Conservation (phyloP, 805 yeast species). For the Suhomyces sp. region DNA sequence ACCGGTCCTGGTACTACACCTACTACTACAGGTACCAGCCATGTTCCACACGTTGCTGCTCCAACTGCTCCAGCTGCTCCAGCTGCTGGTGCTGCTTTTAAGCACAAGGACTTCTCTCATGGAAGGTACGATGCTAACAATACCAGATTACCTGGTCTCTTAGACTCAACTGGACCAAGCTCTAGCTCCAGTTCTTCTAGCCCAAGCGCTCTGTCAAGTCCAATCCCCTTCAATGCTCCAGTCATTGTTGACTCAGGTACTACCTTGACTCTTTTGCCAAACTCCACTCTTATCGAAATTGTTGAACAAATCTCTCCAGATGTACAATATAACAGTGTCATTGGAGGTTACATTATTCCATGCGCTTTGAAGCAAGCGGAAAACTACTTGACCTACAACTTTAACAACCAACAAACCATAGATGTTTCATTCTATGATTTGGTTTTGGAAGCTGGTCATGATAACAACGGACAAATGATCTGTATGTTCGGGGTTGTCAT, state of each 20-base stretch:
- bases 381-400: slow-evolving; percentile 12
- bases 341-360: slow-evolving; percentile 13
- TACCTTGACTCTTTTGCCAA: slow-evolving; percentile 49
- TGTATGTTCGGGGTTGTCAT: slow-evolving; percentile 14
- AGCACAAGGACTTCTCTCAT: background rate
- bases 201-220: slow-evolving; percentile 1
- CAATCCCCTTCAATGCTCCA: slow-evolving; percentile 20
- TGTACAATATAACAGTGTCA: slow-evolving; percentile 4
- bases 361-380: slow-evolving; percentile 14
- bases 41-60: slow-evolving; percentile 4
- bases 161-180: no score
- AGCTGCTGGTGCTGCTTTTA: background rate
- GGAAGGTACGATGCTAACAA: no score
- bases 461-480: slow-evolving; percentile 2
- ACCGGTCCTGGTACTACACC: slow-evolving; percentile 1
- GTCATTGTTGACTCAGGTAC: slow-evolving; percentile 61
- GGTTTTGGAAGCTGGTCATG: slow-evolving; percentile 12
- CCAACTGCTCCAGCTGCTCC: background rate
- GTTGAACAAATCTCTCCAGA: slow-evolving; percentile 8
- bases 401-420: slow-evolving; percentile 11
- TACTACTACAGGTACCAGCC: slow-evolving; percentile 1
- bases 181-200: no score
- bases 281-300: slow-evolving; percentile 8
- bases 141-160: no score
- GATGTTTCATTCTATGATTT: slow-evolving; percentile 15